phyloP scores from a whole-genome alignment of 208 protist species.

The Leishmania mexicana region DNA sequence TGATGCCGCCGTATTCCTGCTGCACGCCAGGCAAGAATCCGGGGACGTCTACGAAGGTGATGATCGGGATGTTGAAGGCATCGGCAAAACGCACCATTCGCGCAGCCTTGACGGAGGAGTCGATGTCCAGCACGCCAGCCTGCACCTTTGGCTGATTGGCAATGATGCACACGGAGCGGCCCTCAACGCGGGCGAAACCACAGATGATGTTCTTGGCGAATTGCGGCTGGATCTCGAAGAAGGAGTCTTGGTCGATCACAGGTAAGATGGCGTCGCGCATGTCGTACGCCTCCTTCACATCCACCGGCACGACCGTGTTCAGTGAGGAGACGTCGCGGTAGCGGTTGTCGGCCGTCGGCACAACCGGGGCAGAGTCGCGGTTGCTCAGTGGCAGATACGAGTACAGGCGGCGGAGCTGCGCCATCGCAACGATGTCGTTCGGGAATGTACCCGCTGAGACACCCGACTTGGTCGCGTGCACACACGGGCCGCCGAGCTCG shows the following conservation, averaged over 20 bases:
- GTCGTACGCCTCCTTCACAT: constrained; percentile 93
- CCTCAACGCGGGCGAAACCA: constrained; percentile 93
- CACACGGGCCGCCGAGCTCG: constrained; percentile 92
- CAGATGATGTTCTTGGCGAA: constrained; percentile 97
- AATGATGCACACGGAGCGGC: constrained; percentile 92
- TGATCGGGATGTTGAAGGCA: constrained; percentile 97
- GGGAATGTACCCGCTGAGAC: constrained; percentile 89
- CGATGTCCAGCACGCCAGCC: constrained; percentile 95
- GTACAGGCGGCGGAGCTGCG: constrained; percentile 80
- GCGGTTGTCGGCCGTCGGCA: constrained; percentile 60
- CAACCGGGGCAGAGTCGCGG: constrained; percentile 56
- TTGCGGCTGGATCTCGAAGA: constrained; percentile 95
- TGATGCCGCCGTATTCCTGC: constrained; percentile 95
- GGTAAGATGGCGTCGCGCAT: constrained; percentile 90
- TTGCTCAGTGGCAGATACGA: constrained; percentile 93
- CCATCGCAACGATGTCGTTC: constrained; percentile 93
- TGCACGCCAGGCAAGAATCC: constrained; percentile 96
- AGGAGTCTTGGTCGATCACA: constrained; percentile 89
- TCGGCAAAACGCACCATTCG: constrained; percentile 97
- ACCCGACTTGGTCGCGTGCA: constrained; percentile 91
- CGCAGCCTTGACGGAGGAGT: constrained; percentile 88
- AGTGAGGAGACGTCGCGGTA: constrained; percentile 46
- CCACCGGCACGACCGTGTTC: constrained; percentile 78
- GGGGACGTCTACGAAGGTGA: constrained; percentile 97
- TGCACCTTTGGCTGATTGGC: constrained; percentile 95